A percentile compares a stretch with the other conserved stretches of the same genome.
Conservation (phyloP, 306 rosid species). For the Astragalus membranaceus region DNA sequence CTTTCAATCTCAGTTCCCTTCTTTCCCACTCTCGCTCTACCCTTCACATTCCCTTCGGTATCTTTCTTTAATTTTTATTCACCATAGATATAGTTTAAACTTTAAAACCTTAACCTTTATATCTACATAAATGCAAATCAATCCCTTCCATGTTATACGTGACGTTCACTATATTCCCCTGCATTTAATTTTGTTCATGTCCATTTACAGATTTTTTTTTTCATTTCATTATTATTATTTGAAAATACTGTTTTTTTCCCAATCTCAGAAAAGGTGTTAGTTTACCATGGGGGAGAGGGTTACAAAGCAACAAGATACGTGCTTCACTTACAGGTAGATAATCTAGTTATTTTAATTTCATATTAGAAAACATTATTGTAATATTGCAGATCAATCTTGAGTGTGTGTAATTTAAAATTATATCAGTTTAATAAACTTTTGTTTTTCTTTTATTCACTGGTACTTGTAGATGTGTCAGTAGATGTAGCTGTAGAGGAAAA, state of each 20-base stretch:
- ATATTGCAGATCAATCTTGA: neutral
- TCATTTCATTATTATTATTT: neutral
- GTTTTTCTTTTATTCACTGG: neutral
- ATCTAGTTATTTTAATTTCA: neutral
- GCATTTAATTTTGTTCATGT: neutral
- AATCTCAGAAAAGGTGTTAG: conserved; percentile 28
- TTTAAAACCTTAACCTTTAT: too few relatives aligned
- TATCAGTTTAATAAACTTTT: neutral
- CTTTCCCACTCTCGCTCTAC: neutral
- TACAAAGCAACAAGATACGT: neutral
- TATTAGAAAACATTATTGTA: neutral
- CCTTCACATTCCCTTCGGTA: neutral
- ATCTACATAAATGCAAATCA: neutral
- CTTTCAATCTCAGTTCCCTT: neutral
- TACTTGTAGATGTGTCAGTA: conserved; percentile 30
- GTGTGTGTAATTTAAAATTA: neutral
- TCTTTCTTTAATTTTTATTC: neutral
- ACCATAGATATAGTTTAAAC: neutral
- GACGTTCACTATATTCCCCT: neutral
- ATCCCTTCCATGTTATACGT: neutral
- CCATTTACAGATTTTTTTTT: neutral
- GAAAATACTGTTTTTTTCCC: neutral
- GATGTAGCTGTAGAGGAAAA: conserved; percentile 45
- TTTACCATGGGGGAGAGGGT: conserved; percentile 12
- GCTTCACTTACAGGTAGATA: conserved; percentile 36